Evolutionary conservation across 176 grass and related monocot genomes (phyloP).

Genomic region (Cenchrus fungigraminus): DNA sequence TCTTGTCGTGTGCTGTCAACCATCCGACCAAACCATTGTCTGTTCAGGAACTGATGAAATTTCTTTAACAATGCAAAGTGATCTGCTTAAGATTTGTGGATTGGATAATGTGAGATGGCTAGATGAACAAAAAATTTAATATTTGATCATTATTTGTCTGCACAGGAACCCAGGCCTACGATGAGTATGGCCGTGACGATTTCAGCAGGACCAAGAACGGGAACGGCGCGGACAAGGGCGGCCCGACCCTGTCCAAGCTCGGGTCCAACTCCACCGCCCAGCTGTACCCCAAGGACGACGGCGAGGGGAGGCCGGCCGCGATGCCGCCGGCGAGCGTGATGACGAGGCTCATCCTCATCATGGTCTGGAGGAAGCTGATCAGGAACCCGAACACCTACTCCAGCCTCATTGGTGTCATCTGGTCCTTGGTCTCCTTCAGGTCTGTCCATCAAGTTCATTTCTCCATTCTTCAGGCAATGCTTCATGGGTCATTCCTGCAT

Average conservation of each 20-base stretch:
- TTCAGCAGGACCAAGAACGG: conserved; percentile 66
- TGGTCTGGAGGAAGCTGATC: conserved; percentile 97
- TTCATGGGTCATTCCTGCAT: neutral
- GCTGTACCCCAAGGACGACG: conserved; percentile 75
- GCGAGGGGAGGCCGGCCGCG: conserved; percentile 40
- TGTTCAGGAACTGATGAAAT: neutral
- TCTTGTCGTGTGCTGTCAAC: neutral
- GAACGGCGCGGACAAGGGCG: conserved; percentile 54
- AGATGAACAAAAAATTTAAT: neutral
- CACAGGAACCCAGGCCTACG: conserved; percentile 57
- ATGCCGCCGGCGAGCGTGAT: conserved; percentile 90
- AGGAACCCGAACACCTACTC: conserved; percentile 96
- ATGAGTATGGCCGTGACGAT: conserved; percentile 56
- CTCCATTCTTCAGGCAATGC: neutral
- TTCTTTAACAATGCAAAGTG: neutral
- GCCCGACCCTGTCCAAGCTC: conserved; percentile 69
- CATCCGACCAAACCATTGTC: no score
- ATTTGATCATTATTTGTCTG: no score
- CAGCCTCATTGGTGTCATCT: conserved; percentile 83
- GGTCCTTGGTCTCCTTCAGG: conserved; percentile 94
- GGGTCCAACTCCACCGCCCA: conserved; percentile 83
- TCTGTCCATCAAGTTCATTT: conserved; percentile 46
- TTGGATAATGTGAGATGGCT: neutral
- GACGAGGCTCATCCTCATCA: conserved; percentile 93
- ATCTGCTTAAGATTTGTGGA: neutral